phyloP scores from a whole-genome alignment of 2,329 filamentous ascomycete species.

The Apiospora koreana region DNA sequence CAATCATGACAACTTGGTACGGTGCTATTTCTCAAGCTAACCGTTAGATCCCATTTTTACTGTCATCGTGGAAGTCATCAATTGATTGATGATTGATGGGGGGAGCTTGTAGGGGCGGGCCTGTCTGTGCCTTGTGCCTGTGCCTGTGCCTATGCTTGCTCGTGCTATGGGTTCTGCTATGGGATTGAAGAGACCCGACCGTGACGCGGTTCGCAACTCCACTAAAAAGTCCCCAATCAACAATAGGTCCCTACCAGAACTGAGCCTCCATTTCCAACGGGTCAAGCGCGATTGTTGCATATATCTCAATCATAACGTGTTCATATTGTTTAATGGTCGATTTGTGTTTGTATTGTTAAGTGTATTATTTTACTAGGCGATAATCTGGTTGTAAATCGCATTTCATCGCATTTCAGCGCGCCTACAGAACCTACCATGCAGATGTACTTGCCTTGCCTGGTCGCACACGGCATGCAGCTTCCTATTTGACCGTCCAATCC shows the following conservation, averaged over 20 bases:
- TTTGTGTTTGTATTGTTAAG: not conserved
- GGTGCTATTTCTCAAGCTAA: not conserved
- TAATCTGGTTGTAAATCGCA: not conserved
- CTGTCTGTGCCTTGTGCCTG: not conserved
- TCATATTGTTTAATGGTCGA: not conserved
- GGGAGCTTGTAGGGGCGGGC: not conserved
- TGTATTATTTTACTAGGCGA: not conserved
- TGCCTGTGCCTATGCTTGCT: not conserved
- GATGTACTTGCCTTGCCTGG: constrained; percentile 1
- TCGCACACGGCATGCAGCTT: constrained; percentile 11
- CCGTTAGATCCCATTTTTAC: not conserved
- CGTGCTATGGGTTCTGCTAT: no score
- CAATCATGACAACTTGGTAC: not conserved
- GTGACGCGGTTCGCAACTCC: constrained; percentile 1
- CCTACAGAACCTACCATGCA: not conserved
- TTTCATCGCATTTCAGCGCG: not conserved
- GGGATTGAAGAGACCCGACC: no score
- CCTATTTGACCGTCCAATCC: constrained; percentile 10
- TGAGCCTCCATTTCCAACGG: not conserved
- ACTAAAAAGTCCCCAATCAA: constrained; percentile 2
- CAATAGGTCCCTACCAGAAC: not conserved
- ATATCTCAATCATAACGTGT: constrained; percentile 1
- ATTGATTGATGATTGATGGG: not conserved
- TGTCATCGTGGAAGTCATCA: constrained; percentile 1
- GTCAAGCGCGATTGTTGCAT: not conserved